These are phyloP conservation scores for Candida sanyiensis DNA, from an alignment of 805 yeast genomes.

Conservation along the genomic window DNA sequence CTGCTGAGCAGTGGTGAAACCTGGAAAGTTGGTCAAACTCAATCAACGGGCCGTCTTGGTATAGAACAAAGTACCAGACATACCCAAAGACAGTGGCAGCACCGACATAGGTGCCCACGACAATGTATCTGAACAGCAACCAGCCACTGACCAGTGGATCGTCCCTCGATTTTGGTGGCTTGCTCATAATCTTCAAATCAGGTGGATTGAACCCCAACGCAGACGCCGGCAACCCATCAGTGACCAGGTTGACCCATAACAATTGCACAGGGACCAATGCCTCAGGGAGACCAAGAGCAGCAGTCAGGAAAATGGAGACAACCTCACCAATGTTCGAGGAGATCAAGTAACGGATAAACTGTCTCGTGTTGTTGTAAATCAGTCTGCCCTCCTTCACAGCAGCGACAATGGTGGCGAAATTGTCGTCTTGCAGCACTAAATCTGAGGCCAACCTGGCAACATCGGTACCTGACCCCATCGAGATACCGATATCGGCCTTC, in stretches of 20 bases:
- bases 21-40: conserved; percentile 29
- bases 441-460: conserved; percentile 57
- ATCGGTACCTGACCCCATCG: conserved; percentile 61
- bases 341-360: conserved; percentile 38
- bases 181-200: conserved; percentile 32
- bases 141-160: conserved; percentile 35
- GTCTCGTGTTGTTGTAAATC: conserved; percentile 37
- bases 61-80: conserved; percentile 34
- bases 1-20: conserved; percentile 30
- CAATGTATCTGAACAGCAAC: conserved; percentile 34
- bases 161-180: conserved; percentile 33
- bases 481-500: conserved; percentile 57
- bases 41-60: conserved; percentile 33
- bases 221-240: conserved; percentile 56
- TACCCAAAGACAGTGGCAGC: conserved; percentile 37
- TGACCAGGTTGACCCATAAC: conserved; percentile 51
- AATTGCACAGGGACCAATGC: conserved; percentile 53
- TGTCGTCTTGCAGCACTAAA: conserved; percentile 48
- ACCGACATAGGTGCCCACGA: conserved; percentile 37
- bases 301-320: conserved; percentile 50
- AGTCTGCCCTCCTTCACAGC: conserved; percentile 54
- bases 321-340: conserved; percentile 54
- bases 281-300: conserved; percentile 46
- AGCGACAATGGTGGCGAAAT: conserved; percentile 50
- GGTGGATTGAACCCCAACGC: conserved; percentile 47